Base-by-base conservation (phyloP, 73 alveolate genomes). In the Paramecium biaurelia region DNA sequence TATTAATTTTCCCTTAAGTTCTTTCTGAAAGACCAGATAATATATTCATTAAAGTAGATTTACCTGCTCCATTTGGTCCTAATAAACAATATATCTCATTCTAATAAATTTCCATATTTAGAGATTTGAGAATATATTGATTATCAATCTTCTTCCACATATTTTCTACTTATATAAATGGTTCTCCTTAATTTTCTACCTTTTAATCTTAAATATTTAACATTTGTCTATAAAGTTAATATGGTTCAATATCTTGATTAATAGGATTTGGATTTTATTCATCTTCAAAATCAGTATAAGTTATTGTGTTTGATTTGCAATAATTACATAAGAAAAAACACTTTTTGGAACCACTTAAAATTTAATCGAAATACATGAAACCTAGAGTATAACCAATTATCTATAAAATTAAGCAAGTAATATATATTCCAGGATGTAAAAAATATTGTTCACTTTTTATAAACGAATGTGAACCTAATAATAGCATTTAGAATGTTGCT, bases 51-150 rank as follows among this genome's bases (percentile, higher is more conserved):
- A 79, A 38, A 1, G 96, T 93, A 74, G 96, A 63, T 85, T 93
- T 93, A 4, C 96, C 96, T 12, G 96, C 96, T 15, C 96, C 96
- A 92, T 93, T 93, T 21, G 93, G 95, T 7, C 96, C 96, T 21
- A 93, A 68, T 18, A 93, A 67, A 58, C 94, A 89, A 45, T 70
- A 89, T 6, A 89, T 89, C 12, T 89, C 37, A 18, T 63, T 70
- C 47, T 89, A 84, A 70, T 53, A 53, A 2, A 53, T 53, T 14
- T 53, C 28, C 68, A 53, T 18, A 53, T 53, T 53, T 5, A 53
- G 14, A 4, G 20, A 15, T 53, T 53, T 53, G 32, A 53, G 10
- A 53, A 53, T 53, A 18, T 53, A n/a, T 53, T 53, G 68, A 18
- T 53, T 53, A 53, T 53, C 30, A 53, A 53, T 53, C 68, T 53